A percentile compares a stretch with the other conserved stretches of the same genome.
These are phyloP conservation scores for Polyporus arcularius DNA, from an alignment of 768 basidiomycete species.

Conservation along the genomic window DNA sequence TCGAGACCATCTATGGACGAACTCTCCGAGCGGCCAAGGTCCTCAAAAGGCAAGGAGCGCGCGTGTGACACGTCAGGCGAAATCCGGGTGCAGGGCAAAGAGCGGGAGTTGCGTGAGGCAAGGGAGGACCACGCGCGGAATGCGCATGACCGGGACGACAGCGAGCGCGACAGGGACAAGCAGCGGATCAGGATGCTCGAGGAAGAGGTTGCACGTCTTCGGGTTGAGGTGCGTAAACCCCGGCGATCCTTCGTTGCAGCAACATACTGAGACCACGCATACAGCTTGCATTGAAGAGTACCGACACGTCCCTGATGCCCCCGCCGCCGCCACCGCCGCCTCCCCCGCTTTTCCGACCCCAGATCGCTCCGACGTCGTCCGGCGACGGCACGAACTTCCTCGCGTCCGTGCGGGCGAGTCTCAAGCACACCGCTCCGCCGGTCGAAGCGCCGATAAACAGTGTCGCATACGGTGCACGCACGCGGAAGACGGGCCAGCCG, in stretches of 20 bases:
- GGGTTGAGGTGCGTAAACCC: conserved; percentile 44
- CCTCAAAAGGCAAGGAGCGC: conserved; percentile 31
- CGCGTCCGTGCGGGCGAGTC: conserved; percentile 60
- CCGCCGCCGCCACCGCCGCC: conserved; percentile 45
- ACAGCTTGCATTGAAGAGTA: conserved; percentile 11
- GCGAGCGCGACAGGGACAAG: conserved; percentile 58
- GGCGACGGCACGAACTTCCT: conserved; percentile 44
- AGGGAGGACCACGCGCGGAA: conserved; percentile 49
- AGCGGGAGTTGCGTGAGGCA: conserved; percentile 60
- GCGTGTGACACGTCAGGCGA: conserved; percentile 45
- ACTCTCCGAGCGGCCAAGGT: conserved; percentile 18
- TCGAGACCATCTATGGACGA: conserved; percentile 4
- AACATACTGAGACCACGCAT: too few relatives aligned
- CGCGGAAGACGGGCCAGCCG: conserved; percentile 56
- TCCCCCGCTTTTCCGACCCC: conserved; percentile 23
- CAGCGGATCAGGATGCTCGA: conserved; percentile 64
- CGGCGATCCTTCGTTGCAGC: too few relatives aligned
- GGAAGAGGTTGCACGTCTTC: conserved; percentile 61
- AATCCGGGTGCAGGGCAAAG: conserved; percentile 56
- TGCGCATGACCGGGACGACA: conserved; percentile 40
- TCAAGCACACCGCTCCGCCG: conserved; percentile 58
- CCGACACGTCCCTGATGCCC: conserved; percentile 32
- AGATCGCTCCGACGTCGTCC: conserved; percentile 15
- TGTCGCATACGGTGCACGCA: conserved; percentile 30
- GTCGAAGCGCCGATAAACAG: conserved; percentile 69